Base-by-base conservation (phyloP, 306 rosid species). In the Senna siamea region DNA sequence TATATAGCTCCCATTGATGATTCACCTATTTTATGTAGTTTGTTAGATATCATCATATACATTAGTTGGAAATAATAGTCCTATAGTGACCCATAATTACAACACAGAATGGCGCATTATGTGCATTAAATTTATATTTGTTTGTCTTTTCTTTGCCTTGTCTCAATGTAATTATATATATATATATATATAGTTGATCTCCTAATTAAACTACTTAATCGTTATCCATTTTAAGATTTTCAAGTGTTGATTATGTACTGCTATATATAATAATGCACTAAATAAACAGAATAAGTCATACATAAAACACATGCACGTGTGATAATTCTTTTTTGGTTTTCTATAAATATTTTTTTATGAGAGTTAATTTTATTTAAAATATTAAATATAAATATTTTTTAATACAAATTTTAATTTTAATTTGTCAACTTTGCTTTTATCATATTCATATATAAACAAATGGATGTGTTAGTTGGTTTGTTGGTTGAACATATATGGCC, bases 21-120 rank as follows among this genome's bases (percentile, higher is more conserved):
- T 34, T 60, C 66, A 8, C 26, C 18, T 65, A 22, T 41, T 40
- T 19, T 22, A 8, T 40, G 14, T 9, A 19, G 28, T 19, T 43
- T 18, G 68, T 22, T 62, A 18, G 41, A 8, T 17, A 17, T 62
- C 48, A 35, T 62, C 68, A 54, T 54, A 37, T 54, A 37, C 40
- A 54, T 54, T 20, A 9, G 3, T 20, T 22, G 19, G 32, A 17
- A 37, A 62, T 37, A 18, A 62, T 62, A 5, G 30, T 62, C 50
- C 50, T 62, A 37, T 37, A 14, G 50, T 37, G 17, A 37, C 17
- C n/a, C 14, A 62, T 62, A 23, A 37, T 62, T 19, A 18, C 68
- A 8, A 18, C 4, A 55, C 48, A 17, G 9, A 35, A 61, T 61
- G 30, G 50, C n/a, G 4, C 32, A 38, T 38, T 62, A 17, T 48